Evolutionary conservation across 2,329 filamentous ascomycete genomes (phyloP), one percentile per base, ranked within the genome.

Genomic region (Davidsoniella eucalypti): DNA sequence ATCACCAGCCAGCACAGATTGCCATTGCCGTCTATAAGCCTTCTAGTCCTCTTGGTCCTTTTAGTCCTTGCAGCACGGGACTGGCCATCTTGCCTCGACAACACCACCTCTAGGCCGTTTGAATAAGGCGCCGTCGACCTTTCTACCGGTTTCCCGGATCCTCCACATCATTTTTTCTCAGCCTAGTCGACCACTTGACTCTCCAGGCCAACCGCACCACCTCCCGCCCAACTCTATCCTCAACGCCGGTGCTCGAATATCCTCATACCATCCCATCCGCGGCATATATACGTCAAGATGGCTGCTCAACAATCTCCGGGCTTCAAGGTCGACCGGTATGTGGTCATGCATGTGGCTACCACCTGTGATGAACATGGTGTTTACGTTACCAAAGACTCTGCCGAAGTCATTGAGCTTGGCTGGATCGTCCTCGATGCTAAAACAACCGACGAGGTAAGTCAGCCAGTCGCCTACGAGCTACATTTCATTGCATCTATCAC

Each of bases 291-390:
- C 44, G 17, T 33, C 29, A 53, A 17, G 36, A 68, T 67, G 65
- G 59, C 65, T 58, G 60, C 65, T 51, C 65, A 66, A 58, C 64
- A 63, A 56, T 55, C 61, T 50, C 72, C 71, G 47, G 76, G 78
- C 58, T 74, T 80, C 59, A 83, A 83, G 69, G 78, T 94, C 68
- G 92, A 98, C 71, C 85, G 90, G 66, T 98, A 94, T 69, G 84
- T 95, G 57, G 86, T 98, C 62, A 94, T 96, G 65, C 92, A 98
- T 68, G 90, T 96, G 62, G 92, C 92, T 56, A 98, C 92, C 36
- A 98, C 92, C 58, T 98, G 92, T 69, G 92, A 98, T 67, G 92
- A 98, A 67, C 92, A 98, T 69, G 92, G 92, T 56, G 92, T 98
- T 57, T 98, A 98, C 67, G 92, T 98, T 53, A 98, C 92, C 54